Evolutionary conservation across 2,329 filamentous ascomycete species (phyloP).

Genomic region (Clonostachys byssicola): DNA sequence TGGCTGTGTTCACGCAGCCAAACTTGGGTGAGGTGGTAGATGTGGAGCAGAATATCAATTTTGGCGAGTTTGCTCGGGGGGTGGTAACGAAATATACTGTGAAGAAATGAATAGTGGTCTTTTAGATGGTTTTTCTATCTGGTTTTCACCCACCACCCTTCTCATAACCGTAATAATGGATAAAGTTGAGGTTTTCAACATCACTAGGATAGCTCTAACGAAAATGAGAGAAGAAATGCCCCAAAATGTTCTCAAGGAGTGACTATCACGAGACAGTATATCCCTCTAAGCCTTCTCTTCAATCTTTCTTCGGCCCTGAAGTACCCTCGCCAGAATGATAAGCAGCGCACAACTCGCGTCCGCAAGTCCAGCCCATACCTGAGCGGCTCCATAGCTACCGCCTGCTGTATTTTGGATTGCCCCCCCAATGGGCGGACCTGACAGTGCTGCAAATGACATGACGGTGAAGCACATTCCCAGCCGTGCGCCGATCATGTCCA

Average conservation of each 20-base stretch:
- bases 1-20: slow-evolving; percentile 96
- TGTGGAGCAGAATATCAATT: slow-evolving; percentile 59
- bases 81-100: slow-evolving; percentile 59
- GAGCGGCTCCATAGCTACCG: slow-evolving; percentile 40
- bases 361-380: slow-evolving; percentile 36
- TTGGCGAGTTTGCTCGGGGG: slow-evolving; percentile 69
- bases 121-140: not conserved
- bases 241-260: too few species aligned
- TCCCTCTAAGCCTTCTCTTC: too few species aligned
- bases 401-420: slow-evolving; percentile 35
- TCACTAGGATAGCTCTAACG: too few species aligned
- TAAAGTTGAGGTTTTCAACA: too few species aligned
- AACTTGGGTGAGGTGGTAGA: slow-evolving; percentile 81
- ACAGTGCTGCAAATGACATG: slow-evolving; percentile 47
- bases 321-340: too few species aligned
- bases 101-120: slow-evolving; percentile 11
- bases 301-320: too few species aligned
- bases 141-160: too few species aligned
- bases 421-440: slow-evolving; percentile 47
- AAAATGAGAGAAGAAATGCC: too few species aligned
- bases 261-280: too few species aligned
- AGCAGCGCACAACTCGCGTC: too few species aligned
- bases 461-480: slow-evolving; percentile 58
- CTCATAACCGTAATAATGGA: too few species aligned
- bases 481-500: slow-evolving; percentile 44